These are phyloP conservation scores for Fonsecaea pedrosoi DNA, from an alignment of 2,329 filamentous ascomycete species.

Conservation along the genomic window DNA sequence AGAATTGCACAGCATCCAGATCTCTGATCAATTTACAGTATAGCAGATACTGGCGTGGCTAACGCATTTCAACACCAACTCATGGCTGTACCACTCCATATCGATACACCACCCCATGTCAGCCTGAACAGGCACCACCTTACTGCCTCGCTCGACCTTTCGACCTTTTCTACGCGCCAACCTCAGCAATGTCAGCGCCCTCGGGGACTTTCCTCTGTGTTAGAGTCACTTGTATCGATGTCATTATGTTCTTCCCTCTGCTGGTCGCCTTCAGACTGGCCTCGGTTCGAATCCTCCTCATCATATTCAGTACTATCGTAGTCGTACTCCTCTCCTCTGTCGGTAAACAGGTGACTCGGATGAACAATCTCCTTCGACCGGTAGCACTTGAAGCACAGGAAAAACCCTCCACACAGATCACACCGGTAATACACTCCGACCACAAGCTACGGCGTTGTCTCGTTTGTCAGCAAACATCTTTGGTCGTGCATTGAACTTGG, in stretches of 20 bases:
- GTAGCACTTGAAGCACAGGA: constrained; percentile 4
- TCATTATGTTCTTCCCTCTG: not conserved
- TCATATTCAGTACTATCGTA: not conserved
- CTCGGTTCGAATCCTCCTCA: not conserved
- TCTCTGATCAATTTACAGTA: too few relatives aligned
- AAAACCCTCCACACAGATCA: not conserved
- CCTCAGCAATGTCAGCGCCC: not conserved
- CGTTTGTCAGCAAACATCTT: not conserved
- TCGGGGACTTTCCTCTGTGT: not conserved
- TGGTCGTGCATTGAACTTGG: not conserved
- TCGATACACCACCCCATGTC: too few relatives aligned
- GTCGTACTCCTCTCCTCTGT: constrained; percentile 2
- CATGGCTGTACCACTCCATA: too few relatives aligned
- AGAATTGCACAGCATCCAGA: too few relatives aligned
- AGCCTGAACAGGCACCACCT: not conserved
- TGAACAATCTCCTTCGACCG: not conserved
- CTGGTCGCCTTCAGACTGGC: not conserved
- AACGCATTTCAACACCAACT: too few relatives aligned
- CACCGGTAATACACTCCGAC: not conserved
- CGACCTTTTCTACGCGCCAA: not conserved
- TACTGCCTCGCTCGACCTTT: not conserved
- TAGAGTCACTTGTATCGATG: not conserved
- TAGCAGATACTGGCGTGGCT: too few relatives aligned
- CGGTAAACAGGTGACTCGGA: not conserved
- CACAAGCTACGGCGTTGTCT: not conserved